Conservation (phyloP, 306 rosid genomes). For the Acacia crassicarpa region DNA sequence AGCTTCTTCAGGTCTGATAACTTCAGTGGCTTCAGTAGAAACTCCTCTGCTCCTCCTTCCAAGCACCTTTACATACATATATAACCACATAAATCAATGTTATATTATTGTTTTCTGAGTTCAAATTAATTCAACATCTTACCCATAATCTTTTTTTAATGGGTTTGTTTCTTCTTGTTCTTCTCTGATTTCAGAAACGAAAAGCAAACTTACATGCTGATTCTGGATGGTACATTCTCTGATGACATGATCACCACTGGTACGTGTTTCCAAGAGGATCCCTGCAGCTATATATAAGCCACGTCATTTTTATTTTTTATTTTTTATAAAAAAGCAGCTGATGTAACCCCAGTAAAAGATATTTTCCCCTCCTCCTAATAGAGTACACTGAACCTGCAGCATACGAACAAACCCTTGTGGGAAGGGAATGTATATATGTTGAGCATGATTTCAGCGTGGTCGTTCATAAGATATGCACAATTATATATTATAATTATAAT, state of each 20-base stretch:
- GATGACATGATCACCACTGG: conserved; percentile 98
- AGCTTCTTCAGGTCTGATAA: conserved; percentile 82
- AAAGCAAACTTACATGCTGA: conserved; percentile 60
- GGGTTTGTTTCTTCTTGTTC: background rate
- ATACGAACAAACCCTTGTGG: background rate
- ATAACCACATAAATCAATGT: background rate
- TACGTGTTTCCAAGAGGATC: conserved; percentile 93
- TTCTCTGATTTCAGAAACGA: background rate
- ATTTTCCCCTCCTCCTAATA: conserved; percentile 6
- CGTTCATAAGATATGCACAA: background rate
- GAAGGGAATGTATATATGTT: conserved; percentile 38
- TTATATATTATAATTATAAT: background rate
- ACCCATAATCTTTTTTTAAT: background rate
- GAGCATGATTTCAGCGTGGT: background rate
- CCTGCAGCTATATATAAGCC: conserved; percentile 52
- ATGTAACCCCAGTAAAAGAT: background rate
- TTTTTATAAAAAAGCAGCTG: background rate
- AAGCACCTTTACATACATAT: conserved; percentile 66
- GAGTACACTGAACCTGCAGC: conserved; percentile 14
- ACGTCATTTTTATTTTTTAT: background rate
- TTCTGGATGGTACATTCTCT: conserved; percentile 91
- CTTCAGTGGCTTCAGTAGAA: conserved; percentile 87
- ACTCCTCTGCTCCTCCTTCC: conserved; percentile 93
- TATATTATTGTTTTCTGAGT: background rate
- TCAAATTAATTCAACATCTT: background rate